Base-by-base conservation (phyloP, 2,329 filamentous ascomycete genomes). In the Penicillium palitans region DNA sequence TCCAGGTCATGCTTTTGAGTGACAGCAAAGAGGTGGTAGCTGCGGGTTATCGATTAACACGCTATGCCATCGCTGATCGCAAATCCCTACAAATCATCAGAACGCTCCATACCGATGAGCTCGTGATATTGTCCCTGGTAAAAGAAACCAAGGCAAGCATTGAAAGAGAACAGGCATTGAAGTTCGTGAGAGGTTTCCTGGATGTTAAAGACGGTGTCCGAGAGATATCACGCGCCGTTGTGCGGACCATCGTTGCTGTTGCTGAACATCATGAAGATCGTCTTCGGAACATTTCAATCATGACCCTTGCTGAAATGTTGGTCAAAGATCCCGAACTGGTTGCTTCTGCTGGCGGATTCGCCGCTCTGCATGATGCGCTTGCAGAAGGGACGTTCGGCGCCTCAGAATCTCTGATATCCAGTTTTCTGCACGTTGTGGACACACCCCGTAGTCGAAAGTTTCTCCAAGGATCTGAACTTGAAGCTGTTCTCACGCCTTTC, bases 141-240 rank as follows among this genome's bases (percentile, higher is more conserved):
- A 98, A 98, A 72, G 95, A 98, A 73, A 89, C 90, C 70, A 98
- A 97, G 74, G 91, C 93, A n/a, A 93, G 93, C 66, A 90, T 99
- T 19, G 95, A 99, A 78, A 86, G 96, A 54, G 95, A 99, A 74
- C 95, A 99, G 76, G 95, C 95, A 13, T 80, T 99, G 68, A 99
- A 99, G 73, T 97, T 99, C 72, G 88, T 98, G 27, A 87, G 95
- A 59, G 91, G 93, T 10, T 99, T 99, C 70, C 80, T 99, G 3
- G 95, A 99, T 71, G 91, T 98, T 63, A 97, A 97, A 71, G 91
- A 92, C 62, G 95, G 95, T 12, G 88, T 96, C 9, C 84, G 86
- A 62, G 93, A 99, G 72, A 84, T 99, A 37, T 96, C 95, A 1
- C 85, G 90, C 58, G 88, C 91, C 0, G 87, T 99, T 21, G 90